These are phyloP conservation scores for Saccharomycopsis javanensis DNA, from an alignment of 805 yeast genomes.

Conservation along the genomic window DNA sequence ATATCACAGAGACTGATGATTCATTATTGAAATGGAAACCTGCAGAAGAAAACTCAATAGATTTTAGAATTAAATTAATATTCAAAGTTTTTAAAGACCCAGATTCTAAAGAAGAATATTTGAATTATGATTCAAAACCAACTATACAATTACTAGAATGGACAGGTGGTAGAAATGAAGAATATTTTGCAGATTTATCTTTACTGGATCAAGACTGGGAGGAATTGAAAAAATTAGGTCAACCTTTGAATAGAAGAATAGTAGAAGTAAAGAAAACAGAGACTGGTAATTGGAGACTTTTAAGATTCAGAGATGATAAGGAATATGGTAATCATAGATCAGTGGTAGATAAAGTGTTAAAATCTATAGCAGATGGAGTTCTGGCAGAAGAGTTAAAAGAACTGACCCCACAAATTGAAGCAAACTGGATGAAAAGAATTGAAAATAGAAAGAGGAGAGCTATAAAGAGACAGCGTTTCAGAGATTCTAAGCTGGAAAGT, in stretches of 20 bases:
- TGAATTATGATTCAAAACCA: constrained; percentile 78
- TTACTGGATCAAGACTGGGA: constrained; percentile 75
- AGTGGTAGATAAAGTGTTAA: constrained; percentile 73
- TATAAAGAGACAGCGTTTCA: constrained; percentile 3
- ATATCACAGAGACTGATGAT: constrained; percentile 79
- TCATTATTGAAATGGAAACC: constrained; percentile 94
- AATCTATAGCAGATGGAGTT: constrained; percentile 81
- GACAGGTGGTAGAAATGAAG: constrained; percentile 61
- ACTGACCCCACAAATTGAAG: constrained; percentile 46
- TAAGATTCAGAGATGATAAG: constrained; percentile 92
- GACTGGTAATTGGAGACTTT: constrained; percentile 64
- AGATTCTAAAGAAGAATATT: constrained; percentile 51
- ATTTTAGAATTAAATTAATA: constrained; percentile 60
- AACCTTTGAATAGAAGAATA: constrained; percentile 83
- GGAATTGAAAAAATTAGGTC: constrained; percentile 50
- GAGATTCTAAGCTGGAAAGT: not conserved
- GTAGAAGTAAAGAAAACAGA: constrained; percentile 72
- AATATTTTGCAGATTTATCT: constrained; percentile 54
- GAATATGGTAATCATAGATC: constrained; percentile 73
- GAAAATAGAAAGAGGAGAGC: constrained; percentile 20
- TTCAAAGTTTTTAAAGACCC: constrained; percentile 53
- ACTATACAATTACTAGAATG: constrained; percentile 58
- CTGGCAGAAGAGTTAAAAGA: constrained; percentile 62
- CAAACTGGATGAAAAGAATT: constrained; percentile 54
- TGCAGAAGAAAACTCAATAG: constrained; percentile 88